Base-by-base conservation (phyloP, 345 rosid species). In the Hevea brasiliensis region DNA sequence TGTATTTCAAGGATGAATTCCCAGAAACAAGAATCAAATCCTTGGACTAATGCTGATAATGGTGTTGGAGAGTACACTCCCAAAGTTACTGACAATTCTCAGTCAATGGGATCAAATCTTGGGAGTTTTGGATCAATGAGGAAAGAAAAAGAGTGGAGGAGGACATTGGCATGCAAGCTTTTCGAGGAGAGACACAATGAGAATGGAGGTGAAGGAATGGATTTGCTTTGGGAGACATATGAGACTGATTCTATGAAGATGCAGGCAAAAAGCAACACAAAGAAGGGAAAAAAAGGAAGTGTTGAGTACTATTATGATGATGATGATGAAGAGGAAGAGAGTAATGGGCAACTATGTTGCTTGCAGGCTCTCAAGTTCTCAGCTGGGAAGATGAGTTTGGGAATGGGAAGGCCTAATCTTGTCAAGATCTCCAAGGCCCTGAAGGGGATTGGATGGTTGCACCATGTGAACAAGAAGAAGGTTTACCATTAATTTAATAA, bases 151-250 rank as follows among this genome's bases (percentile, higher is more conserved):
- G 99, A 95, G 77, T 92, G 99, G 99, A 92, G 88, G 62, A 88
- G 99, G 85, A 95, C 99, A 27, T 68, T 95, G 66, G 98, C 99
- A 2, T 87, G 99, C 84, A 95, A 95, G 83, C 87, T 92, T 6
- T 92, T 89, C 32, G 97, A 95, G 67, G 99, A 95, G 84, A 83
- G 98, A 73, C 92, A 87, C 80, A 87, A 81, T 65, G 84, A 6
- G 32, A 76, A 74, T 10, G 84, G 86, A 26, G 81, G 78, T 57
- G 91, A 92, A 79, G 96, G 91, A 10, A 95, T 95, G 99, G 99
- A 95, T 62, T 76, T 83, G 84, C 87, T 95, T 32, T 95, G 99
- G 99, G 98, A 95, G 82, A 79, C 96, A 20, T 87, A 89, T 53
- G 99, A 90, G 89, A 78, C 86, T 2, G 85, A 84, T 24, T 72